Evolutionary conservation across 768 basidiomycete genomes (phyloP).

Genomic region (Russula emetica): DNA sequence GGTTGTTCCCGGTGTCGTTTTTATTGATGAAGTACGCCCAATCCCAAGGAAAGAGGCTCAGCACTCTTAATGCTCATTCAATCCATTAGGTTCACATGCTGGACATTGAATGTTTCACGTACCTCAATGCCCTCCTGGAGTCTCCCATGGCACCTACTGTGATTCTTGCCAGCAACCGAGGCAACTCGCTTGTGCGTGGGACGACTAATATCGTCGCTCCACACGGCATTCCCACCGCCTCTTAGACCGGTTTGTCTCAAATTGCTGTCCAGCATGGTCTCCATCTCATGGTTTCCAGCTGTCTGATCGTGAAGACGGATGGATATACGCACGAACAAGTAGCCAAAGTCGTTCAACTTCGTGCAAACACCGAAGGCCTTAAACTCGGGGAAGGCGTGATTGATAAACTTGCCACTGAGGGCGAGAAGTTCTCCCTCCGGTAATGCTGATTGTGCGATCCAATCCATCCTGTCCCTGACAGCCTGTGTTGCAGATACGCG

Average conservation of each 20-base stretch:
- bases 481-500: conserved; percentile 58
- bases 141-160: conserved; percentile 97
- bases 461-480: conserved; percentile 1
- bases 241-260: conserved; percentile 67
- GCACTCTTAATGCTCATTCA: background rate
- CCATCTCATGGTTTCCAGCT: conserved; percentile 43
- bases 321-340: conserved; percentile 81
- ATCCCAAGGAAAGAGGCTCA: conserved; percentile 2
- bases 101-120: conserved; percentile 99
- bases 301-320: conserved; percentile 93
- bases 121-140: conserved; percentile 92
- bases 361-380: conserved; percentile 84
- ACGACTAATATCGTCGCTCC: conserved; percentile 88
- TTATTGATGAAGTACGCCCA: conserved; percentile 87
- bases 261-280: background rate
- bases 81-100: conserved; percentile 89
- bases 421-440: conserved; percentile 78
- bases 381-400: conserved; percentile 70
- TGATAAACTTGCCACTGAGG: conserved; percentile 76
- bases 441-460: conserved; percentile 35
- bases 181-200: conserved; percentile 86
- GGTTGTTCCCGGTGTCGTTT: conserved; percentile 94
- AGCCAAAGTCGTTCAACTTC: conserved; percentile 76
- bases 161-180: conserved; percentile 93
- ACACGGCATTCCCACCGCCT: conserved; percentile 90